Evolutionary conservation across 805 yeast species (phyloP), one percentile per base, ranked within the genome.

Genomic region (Wickerhamiella lipophila): DNA sequence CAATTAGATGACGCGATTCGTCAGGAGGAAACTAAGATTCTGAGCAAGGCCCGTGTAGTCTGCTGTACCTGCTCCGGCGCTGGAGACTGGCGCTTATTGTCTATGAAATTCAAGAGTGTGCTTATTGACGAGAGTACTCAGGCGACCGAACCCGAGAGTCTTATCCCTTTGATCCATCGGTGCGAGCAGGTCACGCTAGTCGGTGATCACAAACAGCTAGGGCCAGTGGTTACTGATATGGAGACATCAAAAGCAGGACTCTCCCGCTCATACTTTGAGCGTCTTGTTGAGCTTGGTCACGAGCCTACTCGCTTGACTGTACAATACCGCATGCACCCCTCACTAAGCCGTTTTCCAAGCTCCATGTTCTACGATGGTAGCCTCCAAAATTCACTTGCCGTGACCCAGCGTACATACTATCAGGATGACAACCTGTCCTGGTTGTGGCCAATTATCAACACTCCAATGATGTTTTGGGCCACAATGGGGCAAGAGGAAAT

Each of bases 381-480:
- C 39, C 73, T 88, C 56, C 96, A 87, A 63, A 87, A 88, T 61
- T 96, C 96, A 55, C 94, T 88, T 13, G 81, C 92, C 1, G 72
- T 77, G 29, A 83, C 78, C 47, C 80, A 85, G 53, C 73, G 96
- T 53, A 39, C 43, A n/a, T 46, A 45, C 29, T 45, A 45, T 39
- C 48, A 45, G 42, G 48, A 45, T 19, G 49, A 46, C 32, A 46
- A 46, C 15, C 39, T 46, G 5, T 30, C 39, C 16, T 46, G 43
- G 44, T 67, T 73, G 12, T 88, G 96, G 96, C 95, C 95, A 1
- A 79, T 83, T 23, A 70, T 71, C 21, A 80, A 77, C 44, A 73
- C 71, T 4, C 96, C 96, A n/a, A 85, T 86, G 95, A 83, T 88
- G 92, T 84, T 88, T 58, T 87, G 96, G 96, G 81, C 84, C 0